Evolutionary conservation across 345 rosid genomes (phyloP).

Genomic region (Aquilaria yunnanensis): DNA sequence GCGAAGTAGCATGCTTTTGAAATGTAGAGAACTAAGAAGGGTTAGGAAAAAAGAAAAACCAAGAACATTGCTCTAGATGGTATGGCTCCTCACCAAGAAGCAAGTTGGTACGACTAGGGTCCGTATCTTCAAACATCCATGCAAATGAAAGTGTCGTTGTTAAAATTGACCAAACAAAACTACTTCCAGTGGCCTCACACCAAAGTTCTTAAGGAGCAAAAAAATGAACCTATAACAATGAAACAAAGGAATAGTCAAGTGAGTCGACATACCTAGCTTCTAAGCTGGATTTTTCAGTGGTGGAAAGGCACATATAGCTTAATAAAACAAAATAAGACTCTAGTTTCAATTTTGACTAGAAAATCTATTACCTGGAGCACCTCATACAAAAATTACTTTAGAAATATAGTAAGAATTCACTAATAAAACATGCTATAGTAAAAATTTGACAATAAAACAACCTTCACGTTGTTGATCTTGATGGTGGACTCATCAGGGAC

Average conservation of each 20-base stretch:
- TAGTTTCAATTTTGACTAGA: no score
- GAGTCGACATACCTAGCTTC: background rate
- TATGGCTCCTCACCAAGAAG: conserved; percentile 47
- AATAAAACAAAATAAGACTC: background rate
- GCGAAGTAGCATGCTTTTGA: background rate
- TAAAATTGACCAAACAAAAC: conserved; percentile 76
- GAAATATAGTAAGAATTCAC: background rate
- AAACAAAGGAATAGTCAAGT: conserved; percentile 7
- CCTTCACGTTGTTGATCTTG: no score
- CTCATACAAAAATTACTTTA: background rate
- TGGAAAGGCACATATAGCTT: no score
- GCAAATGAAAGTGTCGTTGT: conserved; percentile 82
- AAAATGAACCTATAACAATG: conserved; percentile 64
- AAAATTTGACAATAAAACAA: background rate
- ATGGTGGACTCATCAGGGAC: no score
- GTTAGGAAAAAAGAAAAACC: background rate
- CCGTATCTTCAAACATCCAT: conserved; percentile 95
- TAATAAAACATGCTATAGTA: background rate
- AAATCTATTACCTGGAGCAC: no score
- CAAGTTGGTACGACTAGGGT: conserved; percentile 74
- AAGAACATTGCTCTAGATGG: background rate
- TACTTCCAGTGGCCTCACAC: conserved; percentile 88
- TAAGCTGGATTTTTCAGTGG: no score
- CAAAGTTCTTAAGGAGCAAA: conserved; percentile 86
- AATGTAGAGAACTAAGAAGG: background rate